Evolutionary conservation across 768 basidiomycete species (phyloP).

Genomic region (Suillus luteus): DNA sequence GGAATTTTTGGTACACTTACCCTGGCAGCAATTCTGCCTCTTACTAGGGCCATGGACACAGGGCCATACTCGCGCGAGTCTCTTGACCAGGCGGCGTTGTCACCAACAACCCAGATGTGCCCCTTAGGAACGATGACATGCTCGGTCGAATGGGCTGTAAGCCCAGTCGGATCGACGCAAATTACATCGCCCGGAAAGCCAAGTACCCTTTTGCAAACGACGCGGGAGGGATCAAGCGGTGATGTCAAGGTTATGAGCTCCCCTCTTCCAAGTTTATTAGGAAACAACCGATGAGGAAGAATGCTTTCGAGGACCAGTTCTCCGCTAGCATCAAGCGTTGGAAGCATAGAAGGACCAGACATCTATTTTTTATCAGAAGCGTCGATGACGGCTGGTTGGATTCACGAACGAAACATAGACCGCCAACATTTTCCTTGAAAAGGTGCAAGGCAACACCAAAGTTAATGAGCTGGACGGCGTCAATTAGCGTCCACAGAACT

Average conservation of each 20-base stretch:
- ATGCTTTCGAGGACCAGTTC: conserved; percentile 68
- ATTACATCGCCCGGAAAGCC: conserved; percentile 89
- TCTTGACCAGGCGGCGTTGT: conserved; percentile 79
- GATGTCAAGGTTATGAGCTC: conserved; percentile 76
- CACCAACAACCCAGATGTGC: conserved; percentile 89
- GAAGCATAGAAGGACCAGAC: conserved; percentile 78
- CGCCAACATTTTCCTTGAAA: conserved; percentile 61
- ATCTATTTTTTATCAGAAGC: conserved; percentile 44
- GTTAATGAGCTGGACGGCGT: conserved; percentile 49
- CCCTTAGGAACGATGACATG: conserved; percentile 82
- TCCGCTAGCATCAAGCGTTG: conserved; percentile 61
- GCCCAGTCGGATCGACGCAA: conserved; percentile 84
- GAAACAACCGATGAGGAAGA: conserved; percentile 53
- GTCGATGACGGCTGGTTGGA: conserved; percentile 3
- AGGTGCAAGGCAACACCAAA: conserved; percentile 60
- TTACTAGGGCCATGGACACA: conserved; percentile 78
- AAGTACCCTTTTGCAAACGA: conserved; percentile 87
- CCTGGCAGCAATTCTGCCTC: conserved; percentile 64
- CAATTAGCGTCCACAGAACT: conserved; percentile 10
- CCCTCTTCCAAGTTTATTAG: conserved; percentile 60
- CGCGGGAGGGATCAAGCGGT: conserved; percentile 62
- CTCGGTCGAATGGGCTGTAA: conserved; percentile 60
- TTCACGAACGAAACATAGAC: conserved; percentile 49
- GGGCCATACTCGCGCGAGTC: conserved; percentile 96
- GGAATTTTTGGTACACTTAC: conserved; percentile 40